A percentile compares a stretch with the other conserved stretches of the same genome.
These are phyloP conservation scores for Coemansia brasiliensis DNA, from an alignment of 192 early-diverging fungal species.

Conservation along the genomic window DNA sequence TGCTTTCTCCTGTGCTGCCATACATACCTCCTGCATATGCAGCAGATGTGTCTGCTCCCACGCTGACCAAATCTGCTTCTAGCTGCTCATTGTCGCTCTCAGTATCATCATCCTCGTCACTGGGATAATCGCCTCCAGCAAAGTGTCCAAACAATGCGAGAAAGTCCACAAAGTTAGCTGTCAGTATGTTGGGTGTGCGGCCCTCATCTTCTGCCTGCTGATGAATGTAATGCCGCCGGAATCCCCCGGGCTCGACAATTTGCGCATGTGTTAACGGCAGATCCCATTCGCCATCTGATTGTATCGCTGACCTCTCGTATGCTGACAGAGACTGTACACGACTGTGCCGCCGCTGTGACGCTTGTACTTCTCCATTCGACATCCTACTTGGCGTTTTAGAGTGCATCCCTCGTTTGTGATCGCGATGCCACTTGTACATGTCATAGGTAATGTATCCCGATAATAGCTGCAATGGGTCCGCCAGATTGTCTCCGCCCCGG, in stretches of 20 bases:
- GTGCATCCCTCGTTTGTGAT: slow-evolving; percentile 45
- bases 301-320: slow-evolving; percentile 9
- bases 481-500: slow-evolving; percentile 8
- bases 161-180: slow-evolving; percentile 90
- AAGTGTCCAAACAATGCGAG: slow-evolving; percentile 88
- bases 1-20: neutral
- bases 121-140: slow-evolving; percentile 86
- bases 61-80: too few species aligned
- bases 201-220: slow-evolving; percentile 67
- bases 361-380: neutral
- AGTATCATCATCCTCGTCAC: slow-evolving; percentile 64
- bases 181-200: slow-evolving; percentile 65
- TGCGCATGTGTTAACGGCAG: slow-evolving; percentile 47
- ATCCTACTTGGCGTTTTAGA: neutral
- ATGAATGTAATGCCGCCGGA: slow-evolving; percentile 81
- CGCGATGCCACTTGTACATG: slow-evolving; percentile 80
- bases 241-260: slow-evolving; percentile 76
- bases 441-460: slow-evolving; percentile 81
- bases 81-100: slow-evolving; percentile 18
- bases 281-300: slow-evolving; percentile 49
- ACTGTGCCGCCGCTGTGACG: slow-evolving; percentile 5
- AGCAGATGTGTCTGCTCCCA: too few species aligned
- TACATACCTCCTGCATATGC: neutral
- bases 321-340: slow-evolving; percentile 23
- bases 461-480: slow-evolving; percentile 56